Evolutionary conservation across 306 rosid genomes (phyloP), one percentile per base, ranked within the genome.

Genomic region (Hippophae tibetana): DNA sequence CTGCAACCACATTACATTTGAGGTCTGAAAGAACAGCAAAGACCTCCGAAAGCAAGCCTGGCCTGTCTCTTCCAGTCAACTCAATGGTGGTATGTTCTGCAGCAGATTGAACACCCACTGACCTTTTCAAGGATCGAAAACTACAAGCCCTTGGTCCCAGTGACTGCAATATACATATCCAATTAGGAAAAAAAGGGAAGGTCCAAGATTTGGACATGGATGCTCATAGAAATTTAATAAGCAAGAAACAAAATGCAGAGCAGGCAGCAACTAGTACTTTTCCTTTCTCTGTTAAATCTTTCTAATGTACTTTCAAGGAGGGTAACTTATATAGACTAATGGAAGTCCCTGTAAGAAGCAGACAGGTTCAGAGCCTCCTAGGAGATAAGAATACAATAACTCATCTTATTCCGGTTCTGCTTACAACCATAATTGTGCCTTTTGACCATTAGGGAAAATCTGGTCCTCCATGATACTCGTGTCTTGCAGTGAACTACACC

Each of bases 1-100:
- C 96, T 0, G 99, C 93, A 41, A 85, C 95, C 75, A 92, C 99
- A 47, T 92, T 92, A 76, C 99, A 92, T 77, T 85, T 87, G 64
- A 85, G 96, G 75, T 92, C 86, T 38, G 95, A 66, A 18, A 92
- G 89, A 68, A 92, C 85, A n/a, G 99, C 99, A 52, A 92, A 92
- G 60, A 92, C 84, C 81, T 92, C 99, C 9, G 99, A 92, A 45
- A 92, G 96, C 71, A 92, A 63, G 57, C 99, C 99, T 42, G 93
- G 95, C 71, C 99, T 79, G 73, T 92, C 99, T 59, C 86, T 77
- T 56, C 99, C 99, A 5, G 87, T 92, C 66, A 92, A 70, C 66
- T 92, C 99, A 41, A 92, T 92, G 10, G 86, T 72, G 13, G 98
- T 90, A 48, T 90, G 85, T 72, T 87, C 86, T 6, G 61, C 48